These are phyloP conservation scores for Akanthomyces muscarius DNA, from an alignment of 2,329 filamentous ascomycete genomes.

Conservation along the genomic window DNA sequence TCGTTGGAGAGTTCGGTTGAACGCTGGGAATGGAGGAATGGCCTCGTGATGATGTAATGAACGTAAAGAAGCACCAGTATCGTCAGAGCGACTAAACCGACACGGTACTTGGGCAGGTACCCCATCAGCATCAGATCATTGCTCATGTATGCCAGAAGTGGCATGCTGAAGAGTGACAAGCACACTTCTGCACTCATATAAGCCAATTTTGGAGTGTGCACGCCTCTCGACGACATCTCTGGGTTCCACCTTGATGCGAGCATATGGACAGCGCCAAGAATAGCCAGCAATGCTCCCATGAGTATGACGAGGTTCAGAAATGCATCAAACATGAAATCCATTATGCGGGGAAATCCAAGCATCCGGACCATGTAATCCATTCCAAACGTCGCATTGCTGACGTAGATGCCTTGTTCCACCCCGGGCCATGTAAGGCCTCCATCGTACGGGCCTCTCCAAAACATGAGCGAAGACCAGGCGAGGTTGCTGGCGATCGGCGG, in stretches of 20 bases:
- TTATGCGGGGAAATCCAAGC: constrained; percentile 13
- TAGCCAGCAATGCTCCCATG: not conserved
- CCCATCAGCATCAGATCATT: constrained; percentile 14
- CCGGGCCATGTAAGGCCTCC: constrained; percentile 1
- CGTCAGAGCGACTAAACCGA: not conserved
- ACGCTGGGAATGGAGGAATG: not conserved
- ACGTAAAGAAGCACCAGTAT: not conserved
- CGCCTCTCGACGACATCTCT: not conserved
- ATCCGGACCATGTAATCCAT: constrained; percentile 6
- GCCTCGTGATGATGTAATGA: not conserved
- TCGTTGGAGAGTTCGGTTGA: not conserved
- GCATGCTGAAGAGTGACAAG: constrained; percentile 16
- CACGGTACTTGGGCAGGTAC: constrained; percentile 12
- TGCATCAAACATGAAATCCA: constrained; percentile 11
- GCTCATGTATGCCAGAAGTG: constrained; percentile 15
- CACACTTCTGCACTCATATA: constrained; percentile 4
- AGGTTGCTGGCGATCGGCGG: constrained; percentile 5
- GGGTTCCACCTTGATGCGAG: not conserved
- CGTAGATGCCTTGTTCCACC: constrained; percentile 8
- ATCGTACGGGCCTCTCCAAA: constrained; percentile 15
- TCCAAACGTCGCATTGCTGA: constrained; percentile 14
- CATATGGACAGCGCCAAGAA: not conserved
- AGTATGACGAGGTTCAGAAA: constrained; percentile 13
- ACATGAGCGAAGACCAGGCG: constrained; percentile 16
- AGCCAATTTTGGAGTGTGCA: not conserved